Percentiles rank a stretch among this genome's conserved stretches.
phyloP scores from a whole-genome alignment of 1,284 basidiomycete species.

The Puccinia novopanici region DNA sequence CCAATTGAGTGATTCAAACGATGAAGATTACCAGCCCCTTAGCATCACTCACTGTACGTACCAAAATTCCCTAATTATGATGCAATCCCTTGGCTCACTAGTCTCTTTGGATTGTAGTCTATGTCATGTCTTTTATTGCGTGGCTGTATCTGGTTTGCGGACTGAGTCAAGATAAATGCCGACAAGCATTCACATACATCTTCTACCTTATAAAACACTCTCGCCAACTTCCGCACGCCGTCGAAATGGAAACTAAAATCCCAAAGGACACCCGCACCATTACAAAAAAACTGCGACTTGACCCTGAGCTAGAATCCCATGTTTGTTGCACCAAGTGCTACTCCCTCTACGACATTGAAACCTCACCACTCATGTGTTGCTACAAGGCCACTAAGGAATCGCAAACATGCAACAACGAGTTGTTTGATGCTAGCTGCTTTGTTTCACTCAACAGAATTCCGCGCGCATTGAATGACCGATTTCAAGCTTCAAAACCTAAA shows the following conservation, averaged over 20 bases:
- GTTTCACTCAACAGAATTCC: not conserved
- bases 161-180: slow-evolving; percentile 20
- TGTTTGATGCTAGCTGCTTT: not conserved
- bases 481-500: slow-evolving; percentile 5
- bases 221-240: slow-evolving; percentile 9
- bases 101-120: not conserved
- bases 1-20: not conserved
- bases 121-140: slow-evolving; percentile 26
- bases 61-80: too few species aligned
- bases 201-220: slow-evolving; percentile 13
- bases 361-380: slow-evolving; percentile 2
- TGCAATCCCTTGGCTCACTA: not conserved
- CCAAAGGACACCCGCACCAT: slow-evolving; percentile 27
- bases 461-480: not conserved
- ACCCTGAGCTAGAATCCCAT: not conserved
- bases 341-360: too few species aligned
- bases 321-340: slow-evolving; percentile 25
- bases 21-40: not conserved
- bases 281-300: slow-evolving; percentile 10
- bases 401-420: not conserved
- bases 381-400: not conserved
- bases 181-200: slow-evolving; percentile 6
- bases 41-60: not conserved
- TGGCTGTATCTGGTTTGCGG: slow-evolving; percentile 21
- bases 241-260: slow-evolving; percentile 10